Evolutionary conservation across 495 filamentous ascomycete genomes (phyloP).

Genomic region (Tirmania nivea): DNA sequence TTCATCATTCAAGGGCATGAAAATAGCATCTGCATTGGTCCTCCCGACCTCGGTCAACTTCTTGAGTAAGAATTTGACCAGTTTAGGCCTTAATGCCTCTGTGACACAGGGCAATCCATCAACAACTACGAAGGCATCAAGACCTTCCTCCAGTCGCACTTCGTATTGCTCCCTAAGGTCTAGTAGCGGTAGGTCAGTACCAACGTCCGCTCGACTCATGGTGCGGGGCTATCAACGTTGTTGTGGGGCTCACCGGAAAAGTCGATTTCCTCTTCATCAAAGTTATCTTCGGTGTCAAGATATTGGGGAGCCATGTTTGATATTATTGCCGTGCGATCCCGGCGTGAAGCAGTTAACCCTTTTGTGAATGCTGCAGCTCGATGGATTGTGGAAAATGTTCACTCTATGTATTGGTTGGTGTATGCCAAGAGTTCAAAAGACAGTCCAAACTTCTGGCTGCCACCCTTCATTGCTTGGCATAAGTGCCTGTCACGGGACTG

Average conservation of each 20-base stretch:
- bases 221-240: conserved; percentile 4
- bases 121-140: conserved; percentile 86
- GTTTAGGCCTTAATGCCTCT: conserved; percentile 65
- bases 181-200: conserved; percentile 13
- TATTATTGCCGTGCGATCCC: too few relatives aligned
- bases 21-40: conserved; percentile 66
- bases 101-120: conserved; percentile 77
- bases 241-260: conserved; percentile 40
- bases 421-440: not conserved
- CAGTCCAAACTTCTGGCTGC: not conserved
- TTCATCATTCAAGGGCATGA: conserved; percentile 67
- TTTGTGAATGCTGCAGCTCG: too few relatives aligned
- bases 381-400: not conserved
- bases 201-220: not conserved
- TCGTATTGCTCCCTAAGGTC: conserved; percentile 84
- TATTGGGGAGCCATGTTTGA: conserved; percentile 27
- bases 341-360: too few relatives aligned
- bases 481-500: too few relatives aligned
- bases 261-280: conserved; percentile 80
- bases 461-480: not conserved
- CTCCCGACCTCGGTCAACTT: conserved; percentile 69
- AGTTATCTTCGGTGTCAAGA: conserved; percentile 34
- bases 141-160: conserved; percentile 81
- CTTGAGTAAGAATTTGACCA: conserved; percentile 82
- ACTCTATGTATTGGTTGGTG: not conserved